phyloP scores from a whole-genome alignment of 2,329 filamentous ascomycete species.

The Plectosphaerella sp. region DNA sequence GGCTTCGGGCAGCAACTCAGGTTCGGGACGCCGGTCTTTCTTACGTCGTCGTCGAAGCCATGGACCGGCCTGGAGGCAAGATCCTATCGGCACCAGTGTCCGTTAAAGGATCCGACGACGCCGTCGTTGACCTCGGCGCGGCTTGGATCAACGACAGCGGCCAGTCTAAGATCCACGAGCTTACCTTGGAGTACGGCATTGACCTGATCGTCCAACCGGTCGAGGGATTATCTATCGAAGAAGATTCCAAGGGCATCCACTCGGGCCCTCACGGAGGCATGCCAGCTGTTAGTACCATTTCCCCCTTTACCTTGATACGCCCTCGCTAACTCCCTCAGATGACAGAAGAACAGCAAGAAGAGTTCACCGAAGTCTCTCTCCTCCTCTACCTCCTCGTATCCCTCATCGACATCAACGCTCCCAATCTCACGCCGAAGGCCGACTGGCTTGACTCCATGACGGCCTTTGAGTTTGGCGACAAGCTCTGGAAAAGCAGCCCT shows the following conservation, averaged over 20 bases:
- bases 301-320: not conserved
- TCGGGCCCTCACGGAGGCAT: conserved; percentile 13
- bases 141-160: conserved; percentile 14
- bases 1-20: conserved; percentile 16
- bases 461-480: conserved; percentile 3
- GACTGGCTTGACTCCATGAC: conserved; percentile 1
- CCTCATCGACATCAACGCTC: conserved; percentile 12
- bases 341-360: not conserved
- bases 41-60: conserved; percentile 18
- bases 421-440: not conserved
- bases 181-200: not conserved
- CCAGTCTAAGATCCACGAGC: conserved; percentile 4
- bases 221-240: conserved; percentile 5
- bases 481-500: not conserved
- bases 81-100: conserved; percentile 7
- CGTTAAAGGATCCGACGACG: not conserved
- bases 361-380: not conserved
- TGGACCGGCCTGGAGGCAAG: conserved; percentile 11
- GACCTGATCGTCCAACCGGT: not conserved
- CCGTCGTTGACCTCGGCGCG: conserved; percentile 7
- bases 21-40: conserved; percentile 16
- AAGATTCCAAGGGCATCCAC: conserved; percentile 10
- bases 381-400: conserved; percentile 14
- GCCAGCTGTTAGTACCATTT: conserved; percentile 1
- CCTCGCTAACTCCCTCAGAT: not conserved